Conservation (phyloP, 2,329 filamentous ascomycete genomes). For the Bisporella sp. region DNA sequence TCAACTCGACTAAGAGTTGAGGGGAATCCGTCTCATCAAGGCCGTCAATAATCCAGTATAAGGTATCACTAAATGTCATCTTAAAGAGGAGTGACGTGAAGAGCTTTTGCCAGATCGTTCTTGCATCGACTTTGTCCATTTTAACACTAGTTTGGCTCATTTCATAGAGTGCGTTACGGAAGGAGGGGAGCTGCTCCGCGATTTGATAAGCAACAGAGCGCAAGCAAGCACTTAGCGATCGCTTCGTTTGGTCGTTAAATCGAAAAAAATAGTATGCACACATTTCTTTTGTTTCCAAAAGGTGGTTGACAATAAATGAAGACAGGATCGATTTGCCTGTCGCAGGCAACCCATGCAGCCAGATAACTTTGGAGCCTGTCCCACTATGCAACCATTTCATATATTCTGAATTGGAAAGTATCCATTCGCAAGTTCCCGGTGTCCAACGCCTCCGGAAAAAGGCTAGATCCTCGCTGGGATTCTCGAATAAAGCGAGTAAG, state of each 20-base stretch:
- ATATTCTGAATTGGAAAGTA: constrained; percentile 9
- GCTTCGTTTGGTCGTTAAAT: constrained; percentile 22
- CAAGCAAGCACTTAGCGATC: constrained; percentile 15
- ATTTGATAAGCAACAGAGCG: constrained; percentile 25
- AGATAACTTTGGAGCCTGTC: constrained; percentile 1
- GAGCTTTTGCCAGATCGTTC: constrained; percentile 3
- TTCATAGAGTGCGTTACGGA: background rate
- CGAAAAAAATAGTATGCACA: constrained; percentile 27
- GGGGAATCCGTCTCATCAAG: constrained; percentile 5
- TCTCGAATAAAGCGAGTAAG: background rate
- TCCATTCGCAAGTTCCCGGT: constrained; percentile 17
- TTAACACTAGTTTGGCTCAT: background rate
- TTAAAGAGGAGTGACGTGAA: constrained; percentile 1
- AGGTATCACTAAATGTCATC: background rate
- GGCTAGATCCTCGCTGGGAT: constrained; percentile 10
- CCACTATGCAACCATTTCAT: constrained; percentile 10
- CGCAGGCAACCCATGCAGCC: constrained; percentile 2
- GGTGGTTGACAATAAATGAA: constrained; percentile 3
- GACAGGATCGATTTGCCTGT: constrained; percentile 9
- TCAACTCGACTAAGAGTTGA: background rate
- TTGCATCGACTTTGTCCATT: background rate
- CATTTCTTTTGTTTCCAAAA: background rate
- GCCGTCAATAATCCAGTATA: constrained; percentile 7
- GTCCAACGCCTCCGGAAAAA: constrained; percentile 13
- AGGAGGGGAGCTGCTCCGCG: constrained; percentile 13